A percentile compares a stretch with the other conserved stretches of the same genome.
Evolutionary conservation across 371 early-diverging fungal species (phyloP).

Genomic region (Mucor indicus): DNA sequence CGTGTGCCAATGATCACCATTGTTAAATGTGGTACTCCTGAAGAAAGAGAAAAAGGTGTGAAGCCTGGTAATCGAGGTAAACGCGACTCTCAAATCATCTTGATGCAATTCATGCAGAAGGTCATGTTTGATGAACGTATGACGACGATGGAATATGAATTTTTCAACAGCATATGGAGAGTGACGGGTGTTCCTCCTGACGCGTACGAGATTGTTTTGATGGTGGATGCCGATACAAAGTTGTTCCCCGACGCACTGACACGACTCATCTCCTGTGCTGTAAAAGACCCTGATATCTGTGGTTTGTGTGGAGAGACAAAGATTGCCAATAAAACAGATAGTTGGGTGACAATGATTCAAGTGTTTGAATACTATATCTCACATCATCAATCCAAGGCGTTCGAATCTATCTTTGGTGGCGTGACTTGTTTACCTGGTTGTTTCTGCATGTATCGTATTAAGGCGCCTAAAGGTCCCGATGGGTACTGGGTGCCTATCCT

Average conservation of each 20-base stretch:
- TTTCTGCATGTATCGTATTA: constrained; percentile 93
- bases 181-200: constrained; percentile 82
- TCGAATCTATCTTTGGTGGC: constrained; percentile 96
- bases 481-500: constrained; percentile 77
- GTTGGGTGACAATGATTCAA: constrained; percentile 92
- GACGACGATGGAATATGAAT: constrained; percentile 93
- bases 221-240: constrained; percentile 98
- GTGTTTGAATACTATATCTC: constrained; percentile 57
- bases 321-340: constrained; percentile 79
- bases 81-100: constrained; percentile 96
- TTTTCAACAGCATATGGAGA: constrained; percentile 86
- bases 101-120: constrained; percentile 95
- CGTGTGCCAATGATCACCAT: constrained; percentile 86
- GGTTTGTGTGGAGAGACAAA: constrained; percentile 89
- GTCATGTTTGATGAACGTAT: constrained; percentile 94
- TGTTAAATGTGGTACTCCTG: constrained; percentile 26
- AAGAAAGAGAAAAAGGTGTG: constrained; percentile 12
- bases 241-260: constrained; percentile 75
- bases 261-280: constrained; percentile 73
- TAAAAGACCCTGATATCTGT: constrained; percentile 71
- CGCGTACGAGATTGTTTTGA: constrained; percentile 84
- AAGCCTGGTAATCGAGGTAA: constrained; percentile 97
- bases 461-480: constrained; percentile 71
- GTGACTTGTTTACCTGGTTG: constrained; percentile 97
- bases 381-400: constrained; percentile 91